phyloP scores from a whole-genome alignment of 768 basidiomycete species.

The Mrakia hoshinonis region DNA sequence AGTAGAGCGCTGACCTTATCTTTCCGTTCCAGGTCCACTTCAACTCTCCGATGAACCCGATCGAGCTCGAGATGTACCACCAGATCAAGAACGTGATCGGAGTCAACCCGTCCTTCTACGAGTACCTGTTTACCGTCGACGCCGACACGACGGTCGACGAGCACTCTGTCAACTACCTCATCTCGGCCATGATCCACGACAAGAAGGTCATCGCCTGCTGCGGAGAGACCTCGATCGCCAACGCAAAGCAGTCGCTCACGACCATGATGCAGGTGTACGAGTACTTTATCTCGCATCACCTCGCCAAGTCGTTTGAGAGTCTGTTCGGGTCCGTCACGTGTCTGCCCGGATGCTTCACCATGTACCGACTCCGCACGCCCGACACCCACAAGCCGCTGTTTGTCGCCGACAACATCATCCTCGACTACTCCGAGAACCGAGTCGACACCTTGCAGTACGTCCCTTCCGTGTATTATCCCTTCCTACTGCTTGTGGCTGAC shows the following conservation, averaged over 20 bases:
- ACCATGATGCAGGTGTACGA: conserved; percentile 99
- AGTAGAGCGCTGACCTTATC: neutral
- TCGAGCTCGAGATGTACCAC: conserved; percentile 97
- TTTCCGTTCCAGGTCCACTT: conserved; percentile 68
- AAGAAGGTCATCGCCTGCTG: conserved; percentile 76
- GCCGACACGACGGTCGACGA: conserved; percentile 91
- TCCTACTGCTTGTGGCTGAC: neutral
- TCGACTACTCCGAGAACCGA: conserved; percentile 89
- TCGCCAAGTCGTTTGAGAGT: conserved; percentile 96
- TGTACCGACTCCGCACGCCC: conserved; percentile 86
- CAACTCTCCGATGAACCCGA: conserved; percentile 87
- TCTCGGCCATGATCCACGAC: conserved; percentile 96
- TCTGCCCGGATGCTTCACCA: conserved; percentile 96
- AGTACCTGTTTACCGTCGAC: conserved; percentile 86
- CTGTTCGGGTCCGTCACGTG: conserved; percentile 97
- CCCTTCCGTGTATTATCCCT: too few species aligned
- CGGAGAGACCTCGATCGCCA: conserved; percentile 86
- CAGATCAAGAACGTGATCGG: conserved; percentile 99
- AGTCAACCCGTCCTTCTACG: conserved; percentile 97
- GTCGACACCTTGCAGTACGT: conserved; percentile 78
- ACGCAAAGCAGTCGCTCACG: conserved; percentile 86
- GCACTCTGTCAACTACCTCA: conserved; percentile 74
- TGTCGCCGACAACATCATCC: conserved; percentile 79
- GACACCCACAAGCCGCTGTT: conserved; percentile 93
- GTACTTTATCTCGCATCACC: conserved; percentile 97